Evolutionary conservation across 306 rosid genomes (phyloP).

Genomic region (Ziziphus jujuba): DNA sequence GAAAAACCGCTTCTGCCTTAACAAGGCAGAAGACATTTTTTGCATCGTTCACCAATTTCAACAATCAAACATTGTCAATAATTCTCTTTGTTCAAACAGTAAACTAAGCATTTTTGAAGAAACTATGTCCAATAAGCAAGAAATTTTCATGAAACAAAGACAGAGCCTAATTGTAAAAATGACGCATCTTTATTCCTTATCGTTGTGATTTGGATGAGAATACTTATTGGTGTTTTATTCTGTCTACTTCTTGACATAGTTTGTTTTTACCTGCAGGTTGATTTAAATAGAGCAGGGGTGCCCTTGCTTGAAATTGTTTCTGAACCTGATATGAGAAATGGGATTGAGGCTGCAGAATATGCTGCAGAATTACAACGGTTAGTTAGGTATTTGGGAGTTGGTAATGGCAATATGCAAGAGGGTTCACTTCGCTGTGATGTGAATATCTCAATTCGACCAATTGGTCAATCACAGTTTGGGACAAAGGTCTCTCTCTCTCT

Average conservation of each 20-base stretch:
- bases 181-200: background rate
- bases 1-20: no score
- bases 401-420: slow-evolving; percentile 99
- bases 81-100: background rate
- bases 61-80: no score
- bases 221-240: background rate
- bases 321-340: slow-evolving; percentile 96
- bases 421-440: slow-evolving; percentile 97
- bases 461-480: slow-evolving; percentile 75
- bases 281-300: slow-evolving; percentile 95
- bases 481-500: slow-evolving; percentile 58
- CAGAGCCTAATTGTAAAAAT: no score
- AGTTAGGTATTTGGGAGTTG: slow-evolving; percentile 87
- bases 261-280: slow-evolving; percentile 60
- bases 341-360: slow-evolving; percentile 96
- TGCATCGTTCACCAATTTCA: background rate
- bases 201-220: background rate
- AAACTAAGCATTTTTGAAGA: background rate
- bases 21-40: background rate
- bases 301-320: slow-evolving; percentile 98
- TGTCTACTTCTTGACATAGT: background rate
- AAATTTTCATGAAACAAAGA: no score
- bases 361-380: slow-evolving; percentile 91
- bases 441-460: slow-evolving; percentile 84
- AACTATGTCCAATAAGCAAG: no score